Conservation (phyloP, 164 flowering plant genomes). For the Macadamia integrifolia region DNA sequence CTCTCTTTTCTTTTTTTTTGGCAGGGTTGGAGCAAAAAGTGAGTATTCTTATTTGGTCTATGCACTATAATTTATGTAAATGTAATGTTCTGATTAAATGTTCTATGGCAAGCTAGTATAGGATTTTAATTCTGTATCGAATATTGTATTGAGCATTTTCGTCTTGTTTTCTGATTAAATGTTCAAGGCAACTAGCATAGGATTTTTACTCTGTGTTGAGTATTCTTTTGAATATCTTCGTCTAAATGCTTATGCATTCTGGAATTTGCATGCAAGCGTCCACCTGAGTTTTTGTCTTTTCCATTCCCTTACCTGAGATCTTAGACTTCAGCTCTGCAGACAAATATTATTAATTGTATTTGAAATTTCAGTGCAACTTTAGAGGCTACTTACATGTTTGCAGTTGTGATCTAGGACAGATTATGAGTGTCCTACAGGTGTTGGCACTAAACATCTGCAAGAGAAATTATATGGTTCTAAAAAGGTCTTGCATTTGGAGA, state of each 20-base stretch:
- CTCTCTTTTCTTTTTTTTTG: constrained; percentile 14
- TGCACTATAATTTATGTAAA: background rate
- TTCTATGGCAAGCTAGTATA: background rate
- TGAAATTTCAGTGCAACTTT: too few species aligned
- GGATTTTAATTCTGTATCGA: background rate
- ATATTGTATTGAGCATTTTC: constrained; percentile 1
- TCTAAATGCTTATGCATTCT: background rate
- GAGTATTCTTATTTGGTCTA: constrained; percentile 25
- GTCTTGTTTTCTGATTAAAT: background rate
- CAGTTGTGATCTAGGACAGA: too few species aligned
- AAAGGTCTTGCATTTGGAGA: too few species aligned
- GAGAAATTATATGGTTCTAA: too few species aligned
- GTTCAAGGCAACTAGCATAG: background rate
- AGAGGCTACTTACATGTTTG: too few species aligned
- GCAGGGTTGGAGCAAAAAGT: constrained; percentile 89
- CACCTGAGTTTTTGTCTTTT: background rate
- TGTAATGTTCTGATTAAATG: too few species aligned
- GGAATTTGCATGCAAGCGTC: background rate
- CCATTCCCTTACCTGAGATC: too few species aligned
- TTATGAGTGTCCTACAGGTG: too few species aligned
- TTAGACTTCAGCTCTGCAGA: too few species aligned
- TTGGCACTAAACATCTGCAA: too few species aligned
- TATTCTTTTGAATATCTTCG: constrained; percentile 1
- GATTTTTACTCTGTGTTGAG: background rate
- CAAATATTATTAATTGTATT: too few species aligned